These are phyloP conservation scores for Lentinula sp. DNA, from an alignment of 768 basidiomycete species.

Conservation along the genomic window DNA sequence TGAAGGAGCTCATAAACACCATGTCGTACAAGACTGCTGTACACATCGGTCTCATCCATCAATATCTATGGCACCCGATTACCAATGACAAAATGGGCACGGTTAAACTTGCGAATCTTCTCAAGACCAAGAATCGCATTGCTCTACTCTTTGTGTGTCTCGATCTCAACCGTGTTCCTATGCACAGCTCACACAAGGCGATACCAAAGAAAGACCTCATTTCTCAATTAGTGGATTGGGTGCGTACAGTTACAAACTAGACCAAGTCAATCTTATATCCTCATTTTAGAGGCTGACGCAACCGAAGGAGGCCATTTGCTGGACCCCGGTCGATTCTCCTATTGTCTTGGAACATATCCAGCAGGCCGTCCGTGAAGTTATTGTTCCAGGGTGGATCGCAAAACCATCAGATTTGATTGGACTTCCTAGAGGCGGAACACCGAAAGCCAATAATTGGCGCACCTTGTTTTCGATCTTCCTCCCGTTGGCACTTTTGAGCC, in stretches of 20 bases:
- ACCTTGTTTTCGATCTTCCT: slow-evolving; percentile 11
- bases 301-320: neutral
- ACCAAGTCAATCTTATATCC: too few relatives aligned
- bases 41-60: neutral
- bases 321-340: neutral
- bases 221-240: neutral
- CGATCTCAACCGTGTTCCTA: neutral
- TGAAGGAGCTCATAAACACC: neutral
- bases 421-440: slow-evolving; percentile 9
- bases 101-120: neutral
- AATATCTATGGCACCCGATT: neutral
- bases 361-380: neutral
- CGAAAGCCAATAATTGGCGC: slow-evolving; percentile 22
- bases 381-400: slow-evolving; percentile 1
- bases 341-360: neutral
- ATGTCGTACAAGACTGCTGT: neutral
- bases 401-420: slow-evolving; percentile 10
- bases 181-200: too few relatives aligned
- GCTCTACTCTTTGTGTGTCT: neutral
- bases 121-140: neutral
- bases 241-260: neutral
- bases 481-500: slow-evolving; percentile 16
- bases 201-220: neutral
- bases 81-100: neutral
- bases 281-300: neutral